These are phyloP conservation scores for Entomortierella lignicola DNA, from an alignment of 192 early-diverging fungal species.

Conservation along the genomic window DNA sequence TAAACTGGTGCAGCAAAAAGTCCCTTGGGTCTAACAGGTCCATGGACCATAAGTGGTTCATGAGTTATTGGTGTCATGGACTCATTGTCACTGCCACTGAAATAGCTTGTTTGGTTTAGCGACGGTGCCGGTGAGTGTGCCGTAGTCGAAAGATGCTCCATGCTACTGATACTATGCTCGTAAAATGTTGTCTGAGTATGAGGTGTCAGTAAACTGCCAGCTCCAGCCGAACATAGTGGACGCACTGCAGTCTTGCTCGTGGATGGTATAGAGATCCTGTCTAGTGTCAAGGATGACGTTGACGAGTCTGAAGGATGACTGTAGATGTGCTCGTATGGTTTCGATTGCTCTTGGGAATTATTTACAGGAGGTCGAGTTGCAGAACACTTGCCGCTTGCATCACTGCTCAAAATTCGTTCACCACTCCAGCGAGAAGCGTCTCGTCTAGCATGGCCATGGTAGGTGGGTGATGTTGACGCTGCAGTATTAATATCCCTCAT, in stretches of 20 bases:
- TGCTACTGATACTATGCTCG: slow-evolving; percentile 42
- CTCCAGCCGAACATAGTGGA: slow-evolving; percentile 10
- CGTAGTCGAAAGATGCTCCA: slow-evolving; percentile 19
- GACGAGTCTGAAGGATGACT: slow-evolving; percentile 18
- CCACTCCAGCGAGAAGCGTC: slow-evolving; percentile 44
- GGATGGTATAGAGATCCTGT: neutral
- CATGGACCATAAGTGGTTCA: neutral
- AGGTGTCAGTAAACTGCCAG: slow-evolving; percentile 27
- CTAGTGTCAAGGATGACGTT: slow-evolving; percentile 23
- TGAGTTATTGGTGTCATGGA: slow-evolving; percentile 2
- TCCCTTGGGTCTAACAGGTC: slow-evolving; percentile 5
- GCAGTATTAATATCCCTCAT: slow-evolving; percentile 37
- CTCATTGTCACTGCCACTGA: slow-evolving; percentile 47
- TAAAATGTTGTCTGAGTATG: slow-evolving; percentile 22
- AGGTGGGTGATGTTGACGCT: slow-evolving; percentile 17
- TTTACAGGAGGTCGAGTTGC: neutral
- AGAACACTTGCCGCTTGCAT: slow-evolving; percentile 13
- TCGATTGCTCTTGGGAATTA: neutral
- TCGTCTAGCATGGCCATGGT: slow-evolving; percentile 39
- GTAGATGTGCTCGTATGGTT: slow-evolving; percentile 4
- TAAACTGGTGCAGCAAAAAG: slow-evolving; percentile 37
- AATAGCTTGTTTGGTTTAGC: slow-evolving; percentile 23
- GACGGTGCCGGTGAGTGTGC: slow-evolving; percentile 27
- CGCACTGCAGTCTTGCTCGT: neutral
- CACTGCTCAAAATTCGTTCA: slow-evolving; percentile 49